Evolutionary conservation across 2,329 filamentous ascomycete species (phyloP).

Genomic region (Neofusicoccum parvum): DNA sequence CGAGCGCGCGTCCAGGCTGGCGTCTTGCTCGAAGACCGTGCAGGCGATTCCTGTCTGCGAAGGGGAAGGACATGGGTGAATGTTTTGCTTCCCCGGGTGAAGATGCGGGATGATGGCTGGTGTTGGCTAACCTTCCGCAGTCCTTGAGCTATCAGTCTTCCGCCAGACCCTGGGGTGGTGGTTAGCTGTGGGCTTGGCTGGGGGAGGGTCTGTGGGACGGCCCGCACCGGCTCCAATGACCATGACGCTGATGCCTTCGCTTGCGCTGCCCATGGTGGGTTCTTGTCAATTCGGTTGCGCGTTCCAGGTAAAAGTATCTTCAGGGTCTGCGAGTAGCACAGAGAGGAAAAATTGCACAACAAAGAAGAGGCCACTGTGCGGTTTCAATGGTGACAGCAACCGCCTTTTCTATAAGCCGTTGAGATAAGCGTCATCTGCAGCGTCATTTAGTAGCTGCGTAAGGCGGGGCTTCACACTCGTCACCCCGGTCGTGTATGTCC

Average conservation of each 20-base stretch:
- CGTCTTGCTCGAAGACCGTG: constrained; percentile 60
- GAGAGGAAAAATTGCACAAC: neutral
- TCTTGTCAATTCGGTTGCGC: neutral
- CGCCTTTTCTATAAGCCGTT: neutral
- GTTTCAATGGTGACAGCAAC: too few species aligned
- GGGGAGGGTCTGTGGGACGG: neutral
- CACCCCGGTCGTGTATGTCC: neutral
- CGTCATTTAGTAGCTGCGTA: neutral
- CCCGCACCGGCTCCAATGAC: constrained; percentile 20
- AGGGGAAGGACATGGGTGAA: neutral
- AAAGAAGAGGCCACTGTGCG: neutral
- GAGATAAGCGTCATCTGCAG: neutral
- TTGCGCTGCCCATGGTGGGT: constrained; percentile 2
- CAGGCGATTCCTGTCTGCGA: constrained; percentile 43
- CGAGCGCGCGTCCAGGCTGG: constrained; percentile 44
- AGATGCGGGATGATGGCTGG: too few species aligned
- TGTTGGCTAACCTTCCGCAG: constrained; percentile 38
- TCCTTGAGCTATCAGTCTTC: constrained; percentile 45
- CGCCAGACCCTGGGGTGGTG: constrained; percentile 40
- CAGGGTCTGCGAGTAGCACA: neutral
- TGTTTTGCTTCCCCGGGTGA: neutral
- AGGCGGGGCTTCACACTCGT: neutral
- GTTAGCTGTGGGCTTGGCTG: constrained; percentile 33
- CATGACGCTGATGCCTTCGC: constrained; percentile 19
- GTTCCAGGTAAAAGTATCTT: neutral